Evolutionary conservation across 805 yeast species (phyloP).

Genomic region (Cyberlindnera xishuangbannaensis): DNA sequence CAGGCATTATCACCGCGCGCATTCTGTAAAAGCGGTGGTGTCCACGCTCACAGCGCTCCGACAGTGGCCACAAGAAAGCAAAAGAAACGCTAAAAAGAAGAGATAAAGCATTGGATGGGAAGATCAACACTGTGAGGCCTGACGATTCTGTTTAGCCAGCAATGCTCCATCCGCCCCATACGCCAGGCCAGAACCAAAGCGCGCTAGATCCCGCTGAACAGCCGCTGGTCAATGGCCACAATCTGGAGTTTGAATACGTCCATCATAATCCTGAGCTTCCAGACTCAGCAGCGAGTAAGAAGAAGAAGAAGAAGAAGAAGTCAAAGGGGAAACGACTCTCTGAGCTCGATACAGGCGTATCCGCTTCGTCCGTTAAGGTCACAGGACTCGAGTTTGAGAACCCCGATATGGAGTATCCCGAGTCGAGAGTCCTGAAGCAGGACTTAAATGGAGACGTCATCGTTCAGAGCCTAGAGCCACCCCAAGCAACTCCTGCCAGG

Average conservation of each 20-base stretch:
- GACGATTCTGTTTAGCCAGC: too few species aligned
- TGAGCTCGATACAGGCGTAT: too few species aligned
- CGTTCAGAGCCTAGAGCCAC: slow-evolving; percentile 43
- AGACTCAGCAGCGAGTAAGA: slow-evolving; percentile 8
- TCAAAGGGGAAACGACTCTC: slow-evolving; percentile 17
- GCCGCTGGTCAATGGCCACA: slow-evolving; percentile 25
- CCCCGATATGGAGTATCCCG: slow-evolving; percentile 62
- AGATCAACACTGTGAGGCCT: too few species aligned
- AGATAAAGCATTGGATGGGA: too few species aligned
- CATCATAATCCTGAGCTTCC: slow-evolving; percentile 2
- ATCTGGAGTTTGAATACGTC: slow-evolving; percentile 28
- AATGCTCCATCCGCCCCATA: too few species aligned
- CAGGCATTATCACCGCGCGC: too few species aligned
- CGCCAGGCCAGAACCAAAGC: too few species aligned
- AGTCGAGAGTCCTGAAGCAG: slow-evolving; percentile 63
- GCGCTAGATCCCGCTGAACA: too few species aligned
- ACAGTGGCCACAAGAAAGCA: too few species aligned
- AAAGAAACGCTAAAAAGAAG: too few species aligned
- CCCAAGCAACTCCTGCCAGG: slow-evolving; percentile 2
- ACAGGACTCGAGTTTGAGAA: slow-evolving; percentile 36
- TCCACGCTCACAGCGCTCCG: too few species aligned
- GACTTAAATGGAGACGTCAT: slow-evolving; percentile 73
- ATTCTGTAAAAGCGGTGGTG: too few species aligned
- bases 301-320: slow-evolving; percentile 31
- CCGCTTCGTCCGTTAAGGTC: slow-evolving; percentile 5